phyloP scores from a whole-genome alignment of 495 filamentous ascomycete species.

The Hypoxylon rickii region DNA sequence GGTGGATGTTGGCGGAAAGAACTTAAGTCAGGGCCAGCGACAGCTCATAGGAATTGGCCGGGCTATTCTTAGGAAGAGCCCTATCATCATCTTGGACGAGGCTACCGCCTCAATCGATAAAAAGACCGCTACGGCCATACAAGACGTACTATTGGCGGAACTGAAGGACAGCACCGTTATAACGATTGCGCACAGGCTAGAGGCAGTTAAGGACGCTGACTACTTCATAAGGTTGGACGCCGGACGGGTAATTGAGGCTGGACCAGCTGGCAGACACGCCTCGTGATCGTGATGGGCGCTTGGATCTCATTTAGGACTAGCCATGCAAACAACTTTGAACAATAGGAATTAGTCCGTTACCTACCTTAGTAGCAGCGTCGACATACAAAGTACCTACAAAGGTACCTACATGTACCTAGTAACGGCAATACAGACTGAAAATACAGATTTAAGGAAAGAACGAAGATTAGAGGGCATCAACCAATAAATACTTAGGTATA shows the following conservation, averaged over 20 bases:
- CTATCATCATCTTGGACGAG: conserved; percentile 71
- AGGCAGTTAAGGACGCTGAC: conserved; percentile 77
- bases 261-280: conserved; percentile 17
- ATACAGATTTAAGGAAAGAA: too few relatives aligned
- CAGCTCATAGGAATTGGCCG: conserved; percentile 64
- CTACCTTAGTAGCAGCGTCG: neutral
- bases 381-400: too few relatives aligned
- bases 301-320: too few relatives aligned
- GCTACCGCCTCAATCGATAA: conserved; percentile 86
- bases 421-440: too few relatives aligned
- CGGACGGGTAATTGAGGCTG: conserved; percentile 55
- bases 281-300: too few relatives aligned
- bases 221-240: conserved; percentile 73
- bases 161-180: conserved; percentile 79
- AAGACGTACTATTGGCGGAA: conserved; percentile 75
- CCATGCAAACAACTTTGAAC: too few relatives aligned
- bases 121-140: conserved; percentile 76
- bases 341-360: neutral
- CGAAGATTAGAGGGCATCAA: too few relatives aligned
- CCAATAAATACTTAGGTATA: too few relatives aligned
- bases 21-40: conserved; percentile 64
- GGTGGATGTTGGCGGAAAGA: conserved; percentile 62
- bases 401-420: too few relatives aligned
- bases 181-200: conserved; percentile 82
- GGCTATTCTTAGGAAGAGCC: conserved; percentile 61